phyloP scores from a whole-genome alignment of 768 basidiomycete species.

The Russula dissimulans region DNA sequence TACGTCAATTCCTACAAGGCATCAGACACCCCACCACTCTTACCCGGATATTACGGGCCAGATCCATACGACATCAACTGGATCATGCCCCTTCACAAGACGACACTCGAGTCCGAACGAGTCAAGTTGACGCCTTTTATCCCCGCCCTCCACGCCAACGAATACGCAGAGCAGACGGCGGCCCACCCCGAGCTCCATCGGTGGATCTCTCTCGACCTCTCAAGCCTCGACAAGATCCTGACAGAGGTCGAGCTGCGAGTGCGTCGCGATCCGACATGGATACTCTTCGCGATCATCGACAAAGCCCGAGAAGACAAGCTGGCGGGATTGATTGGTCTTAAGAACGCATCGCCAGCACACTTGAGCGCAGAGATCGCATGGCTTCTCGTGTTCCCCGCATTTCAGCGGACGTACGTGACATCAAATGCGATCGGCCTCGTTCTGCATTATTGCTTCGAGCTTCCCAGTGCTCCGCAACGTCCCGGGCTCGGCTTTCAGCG shows the following conservation, averaged over 20 bases:
- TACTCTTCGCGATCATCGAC: constrained; percentile 36
- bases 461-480: constrained; percentile 14
- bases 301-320: constrained; percentile 27
- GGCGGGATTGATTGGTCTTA: constrained; percentile 32
- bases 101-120: constrained; percentile 29
- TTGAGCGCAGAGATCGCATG: constrained; percentile 12
- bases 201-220: constrained; percentile 28
- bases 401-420: constrained; percentile 14
- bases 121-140: constrained; percentile 34
- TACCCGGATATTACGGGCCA: constrained; percentile 20
- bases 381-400: constrained; percentile 9
- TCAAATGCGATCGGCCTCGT: constrained; percentile 29
- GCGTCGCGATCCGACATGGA: constrained; percentile 15
- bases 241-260: constrained; percentile 19
- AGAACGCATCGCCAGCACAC: constrained; percentile 18
- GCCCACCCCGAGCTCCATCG: constrained; percentile 24
- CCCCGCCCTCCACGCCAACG: constrained; percentile 28
- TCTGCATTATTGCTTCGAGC: constrained; percentile 33
- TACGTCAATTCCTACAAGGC: constrained; percentile 11
- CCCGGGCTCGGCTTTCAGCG: constrained; percentile 38
- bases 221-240: constrained; percentile 21
- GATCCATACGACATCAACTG: constrained; percentile 35
- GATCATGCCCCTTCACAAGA: constrained; percentile 26
- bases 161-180: constrained; percentile 24
- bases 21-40: neutral